Percentiles rank a stretch among this genome's conserved stretches.
Evolutionary conservation across 176 grass and related monocot species (phyloP).

Genomic region (Musa schizocarpa): DNA sequence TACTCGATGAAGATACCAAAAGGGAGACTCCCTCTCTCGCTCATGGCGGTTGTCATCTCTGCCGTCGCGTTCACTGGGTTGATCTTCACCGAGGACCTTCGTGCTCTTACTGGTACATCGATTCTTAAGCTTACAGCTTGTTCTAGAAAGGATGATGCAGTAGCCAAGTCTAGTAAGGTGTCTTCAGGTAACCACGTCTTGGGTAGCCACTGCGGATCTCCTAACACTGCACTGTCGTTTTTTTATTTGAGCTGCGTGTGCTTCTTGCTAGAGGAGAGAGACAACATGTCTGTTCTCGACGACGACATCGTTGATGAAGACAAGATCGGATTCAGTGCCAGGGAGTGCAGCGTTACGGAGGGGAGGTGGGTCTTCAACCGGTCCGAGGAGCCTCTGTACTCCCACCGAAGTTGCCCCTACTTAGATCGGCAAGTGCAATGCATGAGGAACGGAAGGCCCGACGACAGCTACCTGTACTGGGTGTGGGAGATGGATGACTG

Average conservation of each 20-base stretch:
- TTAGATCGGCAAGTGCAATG: slow-evolving; percentile 52
- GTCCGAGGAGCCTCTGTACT: slow-evolving; percentile 37
- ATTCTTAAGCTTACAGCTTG: slow-evolving; percentile 31
- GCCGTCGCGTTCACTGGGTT: slow-evolving; percentile 46
- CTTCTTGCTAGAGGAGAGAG: slow-evolving; percentile 19
- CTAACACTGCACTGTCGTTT: not conserved
- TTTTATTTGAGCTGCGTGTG: not conserved
- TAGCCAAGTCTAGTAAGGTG: slow-evolving; percentile 23
- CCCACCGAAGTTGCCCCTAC: slow-evolving; percentile 52
- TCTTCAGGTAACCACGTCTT: slow-evolving; percentile 7
- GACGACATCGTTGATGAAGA: not conserved
- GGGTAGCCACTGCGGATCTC: not conserved
- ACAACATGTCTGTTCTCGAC: not conserved
- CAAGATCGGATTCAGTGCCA: slow-evolving; percentile 32
- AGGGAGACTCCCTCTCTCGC: slow-evolving; percentile 44
- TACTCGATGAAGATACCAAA: slow-evolving; percentile 32
- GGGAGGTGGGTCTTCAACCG: slow-evolving; percentile 58
- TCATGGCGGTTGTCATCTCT: slow-evolving; percentile 48
- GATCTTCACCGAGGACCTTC: slow-evolving; percentile 75
- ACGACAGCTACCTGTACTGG: slow-evolving; percentile 65
- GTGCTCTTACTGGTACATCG: slow-evolving; percentile 40
- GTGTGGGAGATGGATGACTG: slow-evolving; percentile 62
- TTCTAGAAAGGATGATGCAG: slow-evolving; percentile 24
- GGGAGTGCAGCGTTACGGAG: slow-evolving; percentile 42
- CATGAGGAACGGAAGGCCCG: slow-evolving; percentile 56